These are phyloP conservation scores for Alternaria sp. DNA, from an alignment of 2,329 filamentous ascomycete genomes.

Conservation along the genomic window DNA sequence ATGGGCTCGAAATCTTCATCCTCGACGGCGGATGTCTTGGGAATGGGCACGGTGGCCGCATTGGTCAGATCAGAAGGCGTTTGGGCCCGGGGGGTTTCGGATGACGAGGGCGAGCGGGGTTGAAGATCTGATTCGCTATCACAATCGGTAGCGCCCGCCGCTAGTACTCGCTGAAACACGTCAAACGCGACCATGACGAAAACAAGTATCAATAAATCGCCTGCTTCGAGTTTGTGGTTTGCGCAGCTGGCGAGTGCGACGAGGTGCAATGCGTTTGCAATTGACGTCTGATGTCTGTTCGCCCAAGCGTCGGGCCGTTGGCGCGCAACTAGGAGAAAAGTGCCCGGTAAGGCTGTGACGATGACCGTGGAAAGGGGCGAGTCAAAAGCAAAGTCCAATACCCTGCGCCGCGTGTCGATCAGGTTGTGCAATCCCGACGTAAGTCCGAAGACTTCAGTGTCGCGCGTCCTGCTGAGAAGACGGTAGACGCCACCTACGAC, in stretches of 20 bases:
- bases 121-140: slow-evolving; percentile 22
- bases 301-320: slow-evolving; percentile 27
- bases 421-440: slow-evolving; percentile 15
- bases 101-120: slow-evolving; percentile 18
- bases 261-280: slow-evolving; percentile 29
- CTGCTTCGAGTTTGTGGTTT: slow-evolving; percentile 22
- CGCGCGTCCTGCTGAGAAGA: slow-evolving; percentile 17
- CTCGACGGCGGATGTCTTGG: slow-evolving; percentile 12
- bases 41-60: slow-evolving; percentile 16
- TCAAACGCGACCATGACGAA: slow-evolving; percentile 44
- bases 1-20: slow-evolving; percentile 5
- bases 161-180: slow-evolving; percentile 30
- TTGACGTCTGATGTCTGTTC: slow-evolving; percentile 25
- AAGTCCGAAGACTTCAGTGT: slow-evolving; percentile 9
- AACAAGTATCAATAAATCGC: slow-evolving; percentile 31
- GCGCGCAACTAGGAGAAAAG: slow-evolving; percentile 21
- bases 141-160: slow-evolving; percentile 15
- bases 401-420: slow-evolving; percentile 18
- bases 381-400: slow-evolving; percentile 21
- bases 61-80: slow-evolving; percentile 23
- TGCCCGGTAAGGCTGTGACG: slow-evolving; percentile 26
- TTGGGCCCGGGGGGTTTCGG: slow-evolving; percentile 36
- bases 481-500: slow-evolving; percentile 14
- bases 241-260: slow-evolving; percentile 31
- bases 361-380: slow-evolving; percentile 27